Base-by-base conservation (phyloP, 345 rosid species). In the Salix koriyanagi region DNA sequence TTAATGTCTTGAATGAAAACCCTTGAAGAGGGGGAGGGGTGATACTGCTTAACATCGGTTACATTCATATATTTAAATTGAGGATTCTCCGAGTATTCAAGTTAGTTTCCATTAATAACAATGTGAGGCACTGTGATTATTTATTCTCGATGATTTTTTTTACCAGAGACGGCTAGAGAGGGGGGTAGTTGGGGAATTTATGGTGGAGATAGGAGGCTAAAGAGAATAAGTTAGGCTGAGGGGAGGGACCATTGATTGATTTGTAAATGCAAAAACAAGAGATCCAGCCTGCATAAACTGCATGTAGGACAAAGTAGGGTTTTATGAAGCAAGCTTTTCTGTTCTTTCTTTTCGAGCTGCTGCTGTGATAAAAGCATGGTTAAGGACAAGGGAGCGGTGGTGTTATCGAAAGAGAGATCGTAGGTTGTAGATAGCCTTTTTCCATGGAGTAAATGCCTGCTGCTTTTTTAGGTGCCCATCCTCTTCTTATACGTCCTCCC, bases 231-330 rank as follows among this genome's bases (percentile, higher is more conserved):
- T 75, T 73, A 54, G 74, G 81, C 42, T 65, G 61, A 36, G 48
- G 30, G 66, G 13, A 78, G 84, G 86, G 87, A 75, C 86, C 86
- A 75, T 65, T 70, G 56, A 41, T 41, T 11, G 46, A 2, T 41
- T 41, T 30, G 60, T 6, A n/a, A 80, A 79, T 58, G 83, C 79
- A 83, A 48, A 75, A 77, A 50, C 46, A 41, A 65, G 74, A 50
- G 71, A 54, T 75, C 73, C 83, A 46, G 52, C 52, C 64, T 80
- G 84, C 37, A 79, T 41, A 10, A 6, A 74, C 36, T 80, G 82
- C 83, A 79, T 69, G 84, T 72, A 78, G 71, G 86, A 78, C 88
- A 85, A 78, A 77, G 67, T 71, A 74, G 70, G 74, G 66, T 73
- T 83, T 82, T 75, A 19, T 62, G 30, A 52, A 36, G 37, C 25